Evolutionary conservation across 805 yeast genomes (phyloP).

Genomic region (Zygotorulaspora danielsina): DNA sequence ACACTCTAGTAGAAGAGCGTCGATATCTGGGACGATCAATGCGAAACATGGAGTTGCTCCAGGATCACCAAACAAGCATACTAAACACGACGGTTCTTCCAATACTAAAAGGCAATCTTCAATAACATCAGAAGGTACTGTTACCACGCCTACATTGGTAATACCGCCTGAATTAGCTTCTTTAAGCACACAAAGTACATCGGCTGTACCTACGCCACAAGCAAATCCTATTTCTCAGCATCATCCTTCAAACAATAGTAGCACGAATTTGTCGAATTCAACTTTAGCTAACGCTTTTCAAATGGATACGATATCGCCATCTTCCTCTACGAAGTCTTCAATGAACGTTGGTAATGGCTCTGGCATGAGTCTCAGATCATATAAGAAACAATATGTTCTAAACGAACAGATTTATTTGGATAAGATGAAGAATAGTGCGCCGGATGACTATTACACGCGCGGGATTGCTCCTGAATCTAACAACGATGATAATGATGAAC

Average conservation of each 20-base stretch:
- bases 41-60: constrained; percentile 8
- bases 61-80: constrained; percentile 10
- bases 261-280: constrained; percentile 6
- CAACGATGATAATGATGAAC: constrained; percentile 36
- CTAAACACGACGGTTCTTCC: constrained; percentile 8
- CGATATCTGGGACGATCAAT: constrained; percentile 14
- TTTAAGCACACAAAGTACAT: constrained; percentile 23
- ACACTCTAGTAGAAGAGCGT: constrained; percentile 22
- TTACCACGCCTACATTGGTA: constrained; percentile 23
- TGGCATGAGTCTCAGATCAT: constrained; percentile 15
- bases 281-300: constrained; percentile 4
- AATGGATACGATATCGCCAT: constrained; percentile 17
- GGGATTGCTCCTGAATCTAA: constrained; percentile 44
- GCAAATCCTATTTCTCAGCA: constrained; percentile 11
- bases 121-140: constrained; percentile 12
- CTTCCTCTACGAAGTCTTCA: constrained; percentile 21
- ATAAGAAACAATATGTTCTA: constrained; percentile 35
- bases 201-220: constrained; percentile 17
- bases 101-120: constrained; percentile 11
- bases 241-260: constrained; percentile 9
- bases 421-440: constrained; percentile 54
- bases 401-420: constrained; percentile 67
- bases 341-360: constrained; percentile 14
- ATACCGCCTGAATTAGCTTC: constrained; percentile 29
- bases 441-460: constrained; percentile 69